Conservation (phyloP, 768 basidiomycete genomes). For the Tephrocybe sp. region DNA sequence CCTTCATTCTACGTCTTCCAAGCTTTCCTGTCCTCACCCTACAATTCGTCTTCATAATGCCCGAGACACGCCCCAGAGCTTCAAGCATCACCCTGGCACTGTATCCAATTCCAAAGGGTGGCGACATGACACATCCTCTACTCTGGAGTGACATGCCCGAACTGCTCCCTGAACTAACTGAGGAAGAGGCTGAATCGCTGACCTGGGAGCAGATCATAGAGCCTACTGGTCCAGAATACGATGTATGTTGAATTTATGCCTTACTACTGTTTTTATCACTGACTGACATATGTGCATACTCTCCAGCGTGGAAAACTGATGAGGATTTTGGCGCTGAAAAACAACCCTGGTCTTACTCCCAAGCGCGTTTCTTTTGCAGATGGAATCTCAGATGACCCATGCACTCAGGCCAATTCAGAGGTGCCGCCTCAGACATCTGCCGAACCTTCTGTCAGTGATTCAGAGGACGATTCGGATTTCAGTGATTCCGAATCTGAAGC, state of each 20-base stretch:
- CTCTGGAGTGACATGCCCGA: conserved; percentile 7
- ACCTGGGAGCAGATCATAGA: conserved; percentile 1
- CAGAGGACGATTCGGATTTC: not conserved
- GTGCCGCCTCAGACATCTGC: no score
- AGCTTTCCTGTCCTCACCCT: no score
- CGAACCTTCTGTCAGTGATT: not conserved
- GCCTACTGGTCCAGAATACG: not conserved
- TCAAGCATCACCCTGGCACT: not conserved
- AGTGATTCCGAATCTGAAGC: not conserved
- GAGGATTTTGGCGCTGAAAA: not conserved
- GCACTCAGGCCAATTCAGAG: not conserved
- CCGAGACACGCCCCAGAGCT: not conserved
- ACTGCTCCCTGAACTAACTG: not conserved
- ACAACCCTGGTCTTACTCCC: not conserved
- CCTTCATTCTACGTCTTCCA: no score
- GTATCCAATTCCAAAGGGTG: not conserved
- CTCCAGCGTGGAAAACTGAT: conserved; percentile 1
- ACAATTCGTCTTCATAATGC: not conserved
- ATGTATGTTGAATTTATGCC: not conserved
- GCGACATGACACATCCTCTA: not conserved
- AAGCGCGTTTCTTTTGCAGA: not conserved
- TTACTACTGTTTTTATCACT: not conserved
- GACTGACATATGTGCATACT: not conserved
- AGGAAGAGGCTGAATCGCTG: not conserved
- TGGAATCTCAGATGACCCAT: not conserved